phyloP scores from a whole-genome alignment of 176 grass and related monocot species.

The Bothriochloa decipiens region DNA sequence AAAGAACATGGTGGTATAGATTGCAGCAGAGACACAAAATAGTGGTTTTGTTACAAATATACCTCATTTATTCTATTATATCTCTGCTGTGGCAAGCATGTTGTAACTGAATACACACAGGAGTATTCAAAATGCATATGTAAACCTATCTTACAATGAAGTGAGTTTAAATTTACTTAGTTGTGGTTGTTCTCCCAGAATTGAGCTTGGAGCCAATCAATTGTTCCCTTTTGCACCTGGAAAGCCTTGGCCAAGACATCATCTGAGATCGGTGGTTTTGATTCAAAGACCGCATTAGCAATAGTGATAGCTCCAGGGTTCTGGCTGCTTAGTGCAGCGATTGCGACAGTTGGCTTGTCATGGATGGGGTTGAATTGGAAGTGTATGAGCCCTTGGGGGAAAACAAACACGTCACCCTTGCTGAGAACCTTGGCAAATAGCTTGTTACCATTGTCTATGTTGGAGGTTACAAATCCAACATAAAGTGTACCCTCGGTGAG shows the following conservation, averaged over 20 bases:
- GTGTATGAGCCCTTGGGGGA: background rate
- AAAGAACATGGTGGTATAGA: too few species aligned
- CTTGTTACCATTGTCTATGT: constrained; percentile 13
- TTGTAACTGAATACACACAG: too few species aligned
- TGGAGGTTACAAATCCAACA: constrained; percentile 49
- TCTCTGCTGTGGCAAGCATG: too few species aligned
- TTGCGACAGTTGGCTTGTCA: background rate
- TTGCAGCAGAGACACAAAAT: too few species aligned
- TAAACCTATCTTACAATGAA: too few species aligned
- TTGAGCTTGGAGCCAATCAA: constrained; percentile 48
- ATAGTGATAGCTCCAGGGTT: constrained; percentile 15
- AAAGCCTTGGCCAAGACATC: constrained; percentile 17
- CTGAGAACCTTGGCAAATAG: background rate
- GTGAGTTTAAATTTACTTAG: too few species aligned
- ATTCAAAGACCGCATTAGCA: background rate
- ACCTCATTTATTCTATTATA: too few species aligned
- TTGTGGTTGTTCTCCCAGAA: constrained; percentile 36
- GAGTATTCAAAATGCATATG: too few species aligned
- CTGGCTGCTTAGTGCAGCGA: background rate
- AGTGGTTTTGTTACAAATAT: too few species aligned
- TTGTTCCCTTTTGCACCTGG: background rate
- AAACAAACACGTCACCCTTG: constrained; percentile 6
- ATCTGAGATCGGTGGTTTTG: background rate
- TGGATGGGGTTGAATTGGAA: background rate
- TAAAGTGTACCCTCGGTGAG: constrained; percentile 44